A percentile compares a stretch with the other conserved stretches of the same genome.
phyloP scores from a whole-genome alignment of 129 eudicot genomes.

The Ambrosia trifida region DNA sequence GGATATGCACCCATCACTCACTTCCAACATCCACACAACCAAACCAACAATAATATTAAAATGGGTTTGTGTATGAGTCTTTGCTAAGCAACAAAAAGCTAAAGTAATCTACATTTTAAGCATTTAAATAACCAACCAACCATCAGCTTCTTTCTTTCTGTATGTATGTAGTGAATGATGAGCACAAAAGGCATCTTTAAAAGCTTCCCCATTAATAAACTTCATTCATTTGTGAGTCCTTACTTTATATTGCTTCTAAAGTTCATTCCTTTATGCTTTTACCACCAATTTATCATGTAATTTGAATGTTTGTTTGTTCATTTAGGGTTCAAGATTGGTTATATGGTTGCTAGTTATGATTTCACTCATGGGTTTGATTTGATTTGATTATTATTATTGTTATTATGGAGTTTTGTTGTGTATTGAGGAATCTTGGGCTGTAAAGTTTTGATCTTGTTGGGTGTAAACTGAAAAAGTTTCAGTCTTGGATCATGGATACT shows the following conservation, averaged over 20 bases:
- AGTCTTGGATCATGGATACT: constrained; percentile 35
- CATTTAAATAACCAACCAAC: neutral
- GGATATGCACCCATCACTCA: constrained; percentile 55
- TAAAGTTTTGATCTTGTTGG: constrained; percentile 19
- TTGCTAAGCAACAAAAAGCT: constrained; percentile 38
- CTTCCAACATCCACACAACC: constrained; percentile 47
- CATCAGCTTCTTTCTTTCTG: neutral
- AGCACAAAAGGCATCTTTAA: constrained; percentile 34
- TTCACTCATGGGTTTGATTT: constrained; percentile 4
- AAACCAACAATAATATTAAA: too few relatives aligned
- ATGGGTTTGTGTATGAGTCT: too few relatives aligned
- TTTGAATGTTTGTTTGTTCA: constrained; percentile 17
- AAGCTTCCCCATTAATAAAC: constrained; percentile 23
- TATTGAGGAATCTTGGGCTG: constrained; percentile 29
- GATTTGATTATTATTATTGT: constrained; percentile 26
- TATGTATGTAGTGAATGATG: constrained; percentile 31
- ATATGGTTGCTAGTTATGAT: neutral
- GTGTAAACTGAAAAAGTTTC: neutral
- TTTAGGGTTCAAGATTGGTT: constrained; percentile 22
- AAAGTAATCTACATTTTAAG: constrained; percentile 23
- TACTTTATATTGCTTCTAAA: neutral
- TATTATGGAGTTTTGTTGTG: constrained; percentile 18
- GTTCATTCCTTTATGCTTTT: neutral
- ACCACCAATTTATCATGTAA: constrained; percentile 5
- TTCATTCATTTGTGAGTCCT: constrained; percentile 17